Conservation (phyloP, 176 grass and related monocot genomes). For the Oryza officinalis region DNA sequence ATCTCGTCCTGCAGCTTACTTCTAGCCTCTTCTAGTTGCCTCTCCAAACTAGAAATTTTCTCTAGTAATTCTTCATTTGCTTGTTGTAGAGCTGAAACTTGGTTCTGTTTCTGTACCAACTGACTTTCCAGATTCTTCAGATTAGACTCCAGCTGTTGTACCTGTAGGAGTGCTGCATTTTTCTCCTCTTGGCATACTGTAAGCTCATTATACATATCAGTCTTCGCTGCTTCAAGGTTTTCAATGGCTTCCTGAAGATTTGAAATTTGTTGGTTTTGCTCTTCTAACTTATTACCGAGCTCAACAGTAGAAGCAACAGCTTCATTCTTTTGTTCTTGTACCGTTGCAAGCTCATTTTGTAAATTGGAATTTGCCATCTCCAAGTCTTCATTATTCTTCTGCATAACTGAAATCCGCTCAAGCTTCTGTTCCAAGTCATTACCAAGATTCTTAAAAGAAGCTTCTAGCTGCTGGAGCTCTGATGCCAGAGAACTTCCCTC, state of each 20-base stretch:
- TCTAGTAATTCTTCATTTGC: constrained; percentile 44
- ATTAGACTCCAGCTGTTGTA: constrained; percentile 37
- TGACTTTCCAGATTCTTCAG: constrained; percentile 44
- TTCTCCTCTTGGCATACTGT: constrained; percentile 35
- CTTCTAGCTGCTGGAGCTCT: constrained; percentile 33
- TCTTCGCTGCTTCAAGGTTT: constrained; percentile 38
- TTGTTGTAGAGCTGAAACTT: constrained; percentile 46
- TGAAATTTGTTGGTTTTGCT: constrained; percentile 45
- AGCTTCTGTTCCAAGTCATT: constrained; percentile 43
- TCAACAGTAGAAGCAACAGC: constrained; percentile 36
- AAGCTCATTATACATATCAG: constrained; percentile 42
- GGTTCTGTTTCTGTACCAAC: constrained; percentile 34
- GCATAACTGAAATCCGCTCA: constrained; percentile 34
- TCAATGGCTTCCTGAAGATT: constrained; percentile 45
- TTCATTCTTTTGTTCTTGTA: constrained; percentile 45
- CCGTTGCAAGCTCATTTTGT: constrained; percentile 34
- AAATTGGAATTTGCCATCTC: constrained; percentile 37
- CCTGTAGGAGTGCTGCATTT: constrained; percentile 32
- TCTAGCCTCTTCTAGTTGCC: constrained; percentile 44
- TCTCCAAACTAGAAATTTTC: constrained; percentile 43
- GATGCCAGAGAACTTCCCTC: neutral
- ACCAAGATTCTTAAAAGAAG: constrained; percentile 54
- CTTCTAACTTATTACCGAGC: constrained; percentile 54
- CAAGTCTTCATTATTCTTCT: constrained; percentile 35
- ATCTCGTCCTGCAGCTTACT: constrained; percentile 34